Evolutionary conservation across 352 stramenopile genomes (phyloP), one percentile per base, ranked within the genome.

Genomic region (Phytophthora cryptogea): DNA sequence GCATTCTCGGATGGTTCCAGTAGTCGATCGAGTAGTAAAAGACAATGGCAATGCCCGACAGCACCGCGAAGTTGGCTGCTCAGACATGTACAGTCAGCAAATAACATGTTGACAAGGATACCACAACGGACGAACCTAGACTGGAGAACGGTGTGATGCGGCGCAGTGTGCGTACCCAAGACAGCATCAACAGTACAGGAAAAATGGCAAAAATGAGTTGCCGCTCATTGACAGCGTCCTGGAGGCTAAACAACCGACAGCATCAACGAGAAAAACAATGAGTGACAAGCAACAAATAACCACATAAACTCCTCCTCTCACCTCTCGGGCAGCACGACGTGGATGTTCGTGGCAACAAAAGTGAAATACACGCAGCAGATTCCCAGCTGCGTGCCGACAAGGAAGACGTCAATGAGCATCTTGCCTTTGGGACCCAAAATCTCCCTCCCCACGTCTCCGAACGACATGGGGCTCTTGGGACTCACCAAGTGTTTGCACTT

Each of bases 291-390:
- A 40, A 46, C 11, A 39, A 33, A 28, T 44, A 8, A 9, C n/a
- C 13, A 20, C 17, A 1, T 5, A 20, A 17, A 4, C 11, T n/a
- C 35, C 6, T 26, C 16, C 32, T 48, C 63, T 27, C 62, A 90
- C 82, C 71, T 74, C 48, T 81, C 54, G 0, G 84, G 80, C 5
- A 93, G 55, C 1, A 93, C 76, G 17, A 86, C 82, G 67, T 90
- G 80, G 61, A 93, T 80, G 50, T 93, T 93, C 1, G 81, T 91
- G 9, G 81, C 83, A n/a, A 93, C 75, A 41, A 93, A 90, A 4
- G 83, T 89, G 52, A 93, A 93, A 60, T 90, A 93, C 31, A 93
- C 81, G 32, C 83, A 93, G 68, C 83, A 93, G 64, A 90, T 91
- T 55, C 81, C 83, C 27, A 91, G 59, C 51, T 93, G 83, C 26